These are phyloP conservation scores for Bassia scoparia DNA, from an alignment of 148 eudicot species.

Conservation along the genomic window DNA sequence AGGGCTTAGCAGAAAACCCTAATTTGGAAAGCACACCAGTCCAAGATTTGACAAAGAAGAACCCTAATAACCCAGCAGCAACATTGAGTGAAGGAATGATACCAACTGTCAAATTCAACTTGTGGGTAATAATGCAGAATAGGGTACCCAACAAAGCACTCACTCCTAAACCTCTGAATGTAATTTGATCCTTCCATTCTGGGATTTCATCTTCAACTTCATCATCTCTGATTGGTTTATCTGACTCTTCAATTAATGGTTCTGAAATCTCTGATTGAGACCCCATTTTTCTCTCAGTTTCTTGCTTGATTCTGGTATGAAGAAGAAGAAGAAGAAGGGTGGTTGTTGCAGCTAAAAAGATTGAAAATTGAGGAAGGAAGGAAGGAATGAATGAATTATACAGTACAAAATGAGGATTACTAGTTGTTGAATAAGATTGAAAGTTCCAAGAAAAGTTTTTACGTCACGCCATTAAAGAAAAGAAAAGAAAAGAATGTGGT, in stretches of 20 bases:
- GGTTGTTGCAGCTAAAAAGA: not conserved
- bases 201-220: conserved; percentile 41
- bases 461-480: conserved; percentile 4
- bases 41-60: conserved; percentile 84
- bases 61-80: conserved; percentile 82
- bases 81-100: conserved; percentile 90
- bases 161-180: conserved; percentile 62
- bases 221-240: conserved; percentile 4
- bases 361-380: not conserved
- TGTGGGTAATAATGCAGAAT: conserved; percentile 79
- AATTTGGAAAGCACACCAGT: conserved; percentile 46
- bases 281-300: conserved; percentile 31
- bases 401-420: not conserved
- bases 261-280: conserved; percentile 53
- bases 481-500: not conserved
- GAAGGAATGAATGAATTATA: not conserved
- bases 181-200: conserved; percentile 83
- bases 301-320: not conserved
- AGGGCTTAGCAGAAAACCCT: conserved; percentile 53
- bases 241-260: conserved; percentile 34
- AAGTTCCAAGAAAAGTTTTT: not conserved
- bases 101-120: conserved; percentile 83
- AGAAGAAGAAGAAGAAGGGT: not conserved
- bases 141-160: conserved; percentile 67
- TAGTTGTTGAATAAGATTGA: not conserved